Percentiles rank a stretch among this genome's conserved stretches.
Conservation (phyloP, 306 rosid species). For the Dalbergia oliveri region DNA sequence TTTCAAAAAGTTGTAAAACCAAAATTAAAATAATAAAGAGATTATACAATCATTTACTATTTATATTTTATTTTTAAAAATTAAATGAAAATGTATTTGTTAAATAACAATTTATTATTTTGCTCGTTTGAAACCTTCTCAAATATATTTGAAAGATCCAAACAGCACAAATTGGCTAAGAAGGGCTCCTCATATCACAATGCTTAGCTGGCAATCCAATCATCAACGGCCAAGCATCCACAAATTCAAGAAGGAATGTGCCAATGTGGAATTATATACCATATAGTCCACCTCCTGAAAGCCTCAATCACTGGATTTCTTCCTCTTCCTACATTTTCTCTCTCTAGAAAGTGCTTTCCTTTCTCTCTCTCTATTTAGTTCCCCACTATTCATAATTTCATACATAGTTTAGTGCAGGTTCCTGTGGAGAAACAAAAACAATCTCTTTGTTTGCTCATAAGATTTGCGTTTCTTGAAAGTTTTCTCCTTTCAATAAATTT, state of each 20-base stretch:
- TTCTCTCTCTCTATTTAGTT: constrained; percentile 40
- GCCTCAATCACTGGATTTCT: constrained; percentile 73
- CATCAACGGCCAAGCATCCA: constrained; percentile 64
- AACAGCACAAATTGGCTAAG: constrained; percentile 62
- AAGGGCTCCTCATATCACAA: constrained; percentile 45
- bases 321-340: no score
- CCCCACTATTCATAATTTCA: constrained; percentile 34
- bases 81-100: no score
- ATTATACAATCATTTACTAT: no score
- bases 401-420: constrained; percentile 45
- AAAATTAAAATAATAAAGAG: no score
- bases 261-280: constrained; percentile 65
- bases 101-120: no score
- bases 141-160: neutral
- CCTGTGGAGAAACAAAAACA: constrained; percentile 46
- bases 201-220: constrained; percentile 79
- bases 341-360: constrained; percentile 35
- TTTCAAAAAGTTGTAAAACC: no score
- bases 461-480: constrained; percentile 57
- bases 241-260: constrained; percentile 46
- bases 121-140: neutral
- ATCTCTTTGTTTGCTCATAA: constrained; percentile 50
- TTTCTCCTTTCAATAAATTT: constrained; percentile 16
- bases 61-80: no score
- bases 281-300: constrained; percentile 56